Conservation (phyloP, 495 filamentous ascomycete genomes). For the Chlorociboria aeruginascens region DNA sequence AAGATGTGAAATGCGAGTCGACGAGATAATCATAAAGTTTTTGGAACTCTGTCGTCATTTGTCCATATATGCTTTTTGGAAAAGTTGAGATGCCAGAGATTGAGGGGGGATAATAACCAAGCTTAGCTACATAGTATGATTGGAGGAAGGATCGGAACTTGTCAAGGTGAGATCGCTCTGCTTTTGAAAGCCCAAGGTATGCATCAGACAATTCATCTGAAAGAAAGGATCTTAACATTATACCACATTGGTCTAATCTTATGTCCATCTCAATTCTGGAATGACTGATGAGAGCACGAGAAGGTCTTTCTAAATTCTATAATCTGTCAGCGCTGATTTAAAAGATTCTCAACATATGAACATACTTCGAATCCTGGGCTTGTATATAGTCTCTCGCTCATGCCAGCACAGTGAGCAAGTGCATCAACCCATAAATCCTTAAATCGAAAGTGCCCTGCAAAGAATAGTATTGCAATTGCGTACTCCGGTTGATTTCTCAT, state of each 20-base stretch:
- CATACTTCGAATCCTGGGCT: slow-evolving; percentile 45
- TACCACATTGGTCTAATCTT: slow-evolving; percentile 34
- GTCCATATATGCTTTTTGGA: slow-evolving; percentile 35
- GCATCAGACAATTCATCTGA: slow-evolving; percentile 45
- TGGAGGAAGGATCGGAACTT: slow-evolving; percentile 50
- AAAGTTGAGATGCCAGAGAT: slow-evolving; percentile 26
- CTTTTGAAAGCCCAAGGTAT: slow-evolving; percentile 39
- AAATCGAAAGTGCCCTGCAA: slow-evolving; percentile 47
- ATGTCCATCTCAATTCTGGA: slow-evolving; percentile 51
- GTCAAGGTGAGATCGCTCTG: slow-evolving; percentile 44
- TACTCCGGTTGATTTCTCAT: slow-evolving; percentile 46
- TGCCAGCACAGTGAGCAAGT: slow-evolving; percentile 56
- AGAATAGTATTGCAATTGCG: slow-evolving; percentile 44
- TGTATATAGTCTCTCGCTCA: slow-evolving; percentile 40
- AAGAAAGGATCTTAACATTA: slow-evolving; percentile 43
- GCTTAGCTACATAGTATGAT: slow-evolving; percentile 43
- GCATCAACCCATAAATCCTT: slow-evolving; percentile 47
- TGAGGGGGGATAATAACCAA: slow-evolving; percentile 53
- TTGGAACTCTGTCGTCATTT: slow-evolving; percentile 51
- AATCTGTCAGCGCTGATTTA: neutral
- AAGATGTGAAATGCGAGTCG: slow-evolving; percentile 33
- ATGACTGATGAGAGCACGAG: slow-evolving; percentile 46
- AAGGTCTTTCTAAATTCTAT: slow-evolving; percentile 39
- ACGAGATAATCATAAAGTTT: slow-evolving; percentile 50
- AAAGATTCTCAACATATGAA: neutral